phyloP scores from a whole-genome alignment of 108 stramenopile species.

The Skeletonema potamos region DNA sequence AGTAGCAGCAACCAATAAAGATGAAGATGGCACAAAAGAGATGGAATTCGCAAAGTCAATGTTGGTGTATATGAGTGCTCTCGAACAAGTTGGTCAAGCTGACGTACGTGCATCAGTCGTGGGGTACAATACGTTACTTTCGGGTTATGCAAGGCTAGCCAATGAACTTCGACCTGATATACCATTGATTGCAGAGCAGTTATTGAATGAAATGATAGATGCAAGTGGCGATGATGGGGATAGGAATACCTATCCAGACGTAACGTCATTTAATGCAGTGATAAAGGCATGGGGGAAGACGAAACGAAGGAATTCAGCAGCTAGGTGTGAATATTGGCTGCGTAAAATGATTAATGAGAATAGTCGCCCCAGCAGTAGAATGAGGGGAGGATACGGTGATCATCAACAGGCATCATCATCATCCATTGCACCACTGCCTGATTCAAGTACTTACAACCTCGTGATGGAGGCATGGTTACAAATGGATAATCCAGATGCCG shows the following conservation, averaged over 20 bases:
- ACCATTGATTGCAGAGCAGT: conserved; percentile 64
- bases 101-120: conserved; percentile 53
- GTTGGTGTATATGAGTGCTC: conserved; percentile 58
- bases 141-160: conserved; percentile 57
- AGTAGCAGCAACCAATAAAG: neutral
- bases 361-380: neutral
- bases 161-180: conserved; percentile 23
- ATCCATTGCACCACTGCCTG: conserved; percentile 35
- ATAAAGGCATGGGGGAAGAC: conserved; percentile 74
- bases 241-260: conserved; percentile 47
- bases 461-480: conserved; percentile 58
- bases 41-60: conserved; percentile 57
- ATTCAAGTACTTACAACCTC: conserved; percentile 60
- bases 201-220: conserved; percentile 63
- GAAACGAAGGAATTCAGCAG: conserved; percentile 47
- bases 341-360: conserved; percentile 55
- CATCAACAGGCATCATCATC: conserved; percentile 2
- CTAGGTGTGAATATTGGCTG: conserved; percentile 73
- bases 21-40: conserved; percentile 58
- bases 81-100: conserved; percentile 42
- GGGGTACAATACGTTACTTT: conserved; percentile 71
- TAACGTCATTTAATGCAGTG: conserved; percentile 59
- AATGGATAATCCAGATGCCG: conserved; percentile 38
- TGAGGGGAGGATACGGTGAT: neutral
- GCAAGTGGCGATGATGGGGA: conserved; percentile 26